Base-by-base conservation (phyloP, 2,329 filamentous ascomycete genomes). In the Xylogone sp. region DNA sequence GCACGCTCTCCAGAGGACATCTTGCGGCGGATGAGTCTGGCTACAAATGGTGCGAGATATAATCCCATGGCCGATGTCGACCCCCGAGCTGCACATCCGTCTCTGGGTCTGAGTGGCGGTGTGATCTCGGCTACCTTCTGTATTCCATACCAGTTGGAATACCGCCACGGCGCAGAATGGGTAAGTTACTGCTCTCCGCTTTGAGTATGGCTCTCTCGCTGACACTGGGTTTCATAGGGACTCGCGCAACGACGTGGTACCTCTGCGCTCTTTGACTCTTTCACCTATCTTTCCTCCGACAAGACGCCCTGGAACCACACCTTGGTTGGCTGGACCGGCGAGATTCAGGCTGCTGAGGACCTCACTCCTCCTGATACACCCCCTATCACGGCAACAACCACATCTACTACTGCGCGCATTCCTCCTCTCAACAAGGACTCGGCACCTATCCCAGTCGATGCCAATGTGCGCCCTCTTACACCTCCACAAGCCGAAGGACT, bases 241-340 rank as follows among this genome's bases (percentile, higher is more conserved):
- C 74, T 97, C 50, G 83, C 82, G 61, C 76, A 84, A 54, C 88
- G 92, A 21, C 87, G 87, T 54, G 93, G 93, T 50, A 93, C 92
- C 53, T 97, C 93, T 12, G 91, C 93, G 16, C 79, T 97, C 29
- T 95, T 95, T 71, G 91, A 97, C 68, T 92, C 91, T 9, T 91
- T 97, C 64, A 67, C 86, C 51, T 86, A 95, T 70, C 83, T 97
- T 43, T 89, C 91, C 3, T 95, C 91, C n/a, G 78, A 87, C 51
- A 79, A 87, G 43, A 86, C 87, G 2, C 84, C 87, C 19, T 97
- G 92, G 92, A 90, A 91, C 62, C 93, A 97, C 72, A 94, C 86
- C 1, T 81, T 97, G 5, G 88, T 97, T 49, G 92, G 90, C 44
- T 97, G 93, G 93, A 96, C 93, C 2, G 93, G 93, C 53, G 93